These are phyloP conservation scores for Candida tropicalis DNA, from an alignment of 1,139 yeast species.

Conservation along the genomic window DNA sequence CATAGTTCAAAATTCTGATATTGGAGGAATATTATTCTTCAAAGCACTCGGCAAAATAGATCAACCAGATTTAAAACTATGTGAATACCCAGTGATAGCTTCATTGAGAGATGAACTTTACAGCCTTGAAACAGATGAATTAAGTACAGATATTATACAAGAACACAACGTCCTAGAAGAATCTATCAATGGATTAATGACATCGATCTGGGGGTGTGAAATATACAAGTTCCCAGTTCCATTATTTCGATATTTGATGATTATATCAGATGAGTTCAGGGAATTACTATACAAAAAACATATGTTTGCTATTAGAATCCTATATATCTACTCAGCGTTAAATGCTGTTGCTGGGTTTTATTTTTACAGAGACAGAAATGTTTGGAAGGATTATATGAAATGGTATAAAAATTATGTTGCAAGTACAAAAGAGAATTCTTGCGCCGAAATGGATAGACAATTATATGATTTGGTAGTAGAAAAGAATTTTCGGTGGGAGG, in stretches of 20 bases:
- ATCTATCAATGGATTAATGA: constrained; percentile 6
- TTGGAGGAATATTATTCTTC: constrained; percentile 19
- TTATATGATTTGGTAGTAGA: constrained; percentile 17
- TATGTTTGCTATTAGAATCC: constrained; percentile 27
- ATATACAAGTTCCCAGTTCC: constrained; percentile 30
- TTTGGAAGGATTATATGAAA: constrained; percentile 31
- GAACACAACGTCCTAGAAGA: constrained; percentile 1
- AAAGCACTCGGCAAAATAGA: constrained; percentile 10
- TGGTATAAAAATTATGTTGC: constrained; percentile 24
- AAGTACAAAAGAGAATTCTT: constrained; percentile 7
- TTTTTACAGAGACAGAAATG: constrained; percentile 20
- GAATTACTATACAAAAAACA: constrained; percentile 23
- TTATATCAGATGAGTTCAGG: constrained; percentile 22
- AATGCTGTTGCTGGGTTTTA: constrained; percentile 24
- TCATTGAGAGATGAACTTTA: constrained; percentile 18
- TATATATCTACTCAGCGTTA: constrained; percentile 27
- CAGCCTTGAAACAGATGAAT: constrained; percentile 9
- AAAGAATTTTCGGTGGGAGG: constrained; percentile 5
- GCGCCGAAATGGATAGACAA: constrained; percentile 19
- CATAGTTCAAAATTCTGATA: constrained; percentile 17
- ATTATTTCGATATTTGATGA: constrained; percentile 29
- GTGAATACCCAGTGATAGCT: constrained; percentile 21
- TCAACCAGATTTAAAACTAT: constrained; percentile 13
- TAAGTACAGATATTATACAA: constrained; percentile 12
- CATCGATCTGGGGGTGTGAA: constrained; percentile 16